phyloP scores from a whole-genome alignment of 257 asterid genomes.

The Thymus quinquecostatus region DNA sequence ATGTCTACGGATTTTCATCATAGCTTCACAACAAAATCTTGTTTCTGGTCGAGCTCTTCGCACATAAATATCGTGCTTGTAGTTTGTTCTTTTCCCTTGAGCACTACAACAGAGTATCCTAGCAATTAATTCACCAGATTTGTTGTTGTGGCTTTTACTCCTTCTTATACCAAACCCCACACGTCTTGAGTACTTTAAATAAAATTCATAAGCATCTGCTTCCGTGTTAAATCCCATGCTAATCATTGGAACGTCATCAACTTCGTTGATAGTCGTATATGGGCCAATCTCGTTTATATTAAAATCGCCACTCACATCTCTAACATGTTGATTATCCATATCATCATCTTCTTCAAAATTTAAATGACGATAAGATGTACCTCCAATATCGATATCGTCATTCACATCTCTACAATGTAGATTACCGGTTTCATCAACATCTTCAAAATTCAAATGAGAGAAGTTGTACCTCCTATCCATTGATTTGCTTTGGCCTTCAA shows the following conservation, averaged over 20 bases:
- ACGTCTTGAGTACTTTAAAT: background rate
- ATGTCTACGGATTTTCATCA: background rate
- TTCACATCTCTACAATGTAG: no score
- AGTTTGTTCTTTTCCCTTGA: background rate
- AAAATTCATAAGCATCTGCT: background rate
- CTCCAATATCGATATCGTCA: no score
- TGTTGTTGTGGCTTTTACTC: background rate
- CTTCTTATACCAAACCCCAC: background rate
- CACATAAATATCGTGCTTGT: background rate
- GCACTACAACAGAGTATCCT: background rate
- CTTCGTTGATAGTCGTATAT: background rate
- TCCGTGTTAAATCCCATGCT: background rate
- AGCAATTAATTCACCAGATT: background rate
- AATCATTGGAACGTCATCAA: background rate
- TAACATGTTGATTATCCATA: no score
- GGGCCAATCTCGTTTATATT: no score
- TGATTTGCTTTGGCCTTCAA: no score
- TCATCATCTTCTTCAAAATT: no score
- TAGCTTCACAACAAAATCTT: conserved; percentile 6
- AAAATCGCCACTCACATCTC: no score
- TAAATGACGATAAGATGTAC: no score
- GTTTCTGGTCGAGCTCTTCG: background rate
- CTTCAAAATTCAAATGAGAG: no score
- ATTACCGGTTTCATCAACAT: no score
- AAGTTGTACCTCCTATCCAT: no score